A percentile compares a stretch with the other conserved stretches of the same genome.
These are phyloP conservation scores for Striga asiatica DNA, from an alignment of 257 asterid species.

Conservation along the genomic window DNA sequence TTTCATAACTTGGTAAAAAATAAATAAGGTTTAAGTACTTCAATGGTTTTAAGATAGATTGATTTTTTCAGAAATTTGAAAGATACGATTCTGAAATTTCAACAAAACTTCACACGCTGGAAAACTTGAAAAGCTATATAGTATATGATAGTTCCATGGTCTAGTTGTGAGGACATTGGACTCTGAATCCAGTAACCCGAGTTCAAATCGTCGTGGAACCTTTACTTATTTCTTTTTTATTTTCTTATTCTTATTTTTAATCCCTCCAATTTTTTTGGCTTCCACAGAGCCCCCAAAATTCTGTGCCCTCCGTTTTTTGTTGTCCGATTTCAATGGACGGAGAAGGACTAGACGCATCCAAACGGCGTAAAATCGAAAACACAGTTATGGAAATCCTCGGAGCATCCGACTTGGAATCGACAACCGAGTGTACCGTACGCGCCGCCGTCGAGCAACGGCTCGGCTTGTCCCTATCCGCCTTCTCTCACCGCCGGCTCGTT, in stretches of 20 bases:
- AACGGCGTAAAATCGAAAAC: constrained; percentile 37
- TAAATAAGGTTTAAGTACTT: no score
- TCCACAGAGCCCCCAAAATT: neutral
- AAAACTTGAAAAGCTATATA: no score
- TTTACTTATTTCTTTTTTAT: neutral
- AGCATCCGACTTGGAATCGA: constrained; percentile 42
- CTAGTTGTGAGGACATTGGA: neutral
- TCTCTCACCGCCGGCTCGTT: constrained; percentile 28
- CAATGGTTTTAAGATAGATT: no score
- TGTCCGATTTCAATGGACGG: no score
- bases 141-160: neutral
- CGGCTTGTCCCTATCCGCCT: constrained; percentile 29
- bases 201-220: neutral
- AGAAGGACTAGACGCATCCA: constrained; percentile 13
- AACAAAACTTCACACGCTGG: no score
- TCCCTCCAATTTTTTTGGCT: neutral
- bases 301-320: no score
- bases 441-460: constrained; percentile 35
- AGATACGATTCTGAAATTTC: no score
- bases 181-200: constrained; percentile 1
- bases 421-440: constrained; percentile 49
- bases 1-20: no score
- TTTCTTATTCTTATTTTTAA: neutral
- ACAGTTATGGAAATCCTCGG: constrained; percentile 32
- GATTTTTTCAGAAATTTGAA: no score